phyloP scores from a whole-genome alignment of 192 early-diverging fungal species.

The Backusella morwellensis region DNA sequence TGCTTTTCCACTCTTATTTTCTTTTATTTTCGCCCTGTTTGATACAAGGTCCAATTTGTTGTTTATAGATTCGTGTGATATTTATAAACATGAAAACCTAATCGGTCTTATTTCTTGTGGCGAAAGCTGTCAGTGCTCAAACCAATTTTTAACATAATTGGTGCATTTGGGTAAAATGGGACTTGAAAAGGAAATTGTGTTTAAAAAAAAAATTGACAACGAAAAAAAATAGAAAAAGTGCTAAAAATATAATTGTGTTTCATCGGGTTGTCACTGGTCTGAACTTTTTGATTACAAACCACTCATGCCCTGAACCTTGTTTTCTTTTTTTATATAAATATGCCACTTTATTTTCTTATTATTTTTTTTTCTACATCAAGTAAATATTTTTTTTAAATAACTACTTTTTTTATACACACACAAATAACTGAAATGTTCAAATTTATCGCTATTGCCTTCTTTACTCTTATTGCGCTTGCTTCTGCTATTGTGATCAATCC shows the following conservation, averaged over 20 bases:
- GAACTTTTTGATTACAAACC: neutral
- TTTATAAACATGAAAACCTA: neutral
- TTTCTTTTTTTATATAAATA: neutral
- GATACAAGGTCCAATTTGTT: neutral
- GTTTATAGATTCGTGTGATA: neutral
- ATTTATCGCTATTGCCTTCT: neutral
- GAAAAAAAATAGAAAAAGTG: neutral
- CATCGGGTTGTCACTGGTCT: neutral
- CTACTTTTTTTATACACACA: neutral
- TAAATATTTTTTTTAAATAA: neutral
- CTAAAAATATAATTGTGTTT: neutral
- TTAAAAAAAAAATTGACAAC: neutral
- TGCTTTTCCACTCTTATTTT: neutral
- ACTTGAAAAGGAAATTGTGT: neutral
- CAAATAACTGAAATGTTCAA: slow-evolving; percentile 5
- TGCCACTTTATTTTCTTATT: neutral
- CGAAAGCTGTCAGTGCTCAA: slow-evolving; percentile 1
- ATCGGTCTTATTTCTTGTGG: neutral
- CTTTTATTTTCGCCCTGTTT: neutral
- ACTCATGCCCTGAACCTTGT: neutral
- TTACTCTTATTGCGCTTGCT: neutral
- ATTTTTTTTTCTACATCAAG: neutral
- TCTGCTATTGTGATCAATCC: slow-evolving; percentile 10
- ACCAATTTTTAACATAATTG: neutral
- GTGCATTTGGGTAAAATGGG: neutral